phyloP scores from a whole-genome alignment of 1,284 basidiomycete genomes.

The Melampsora abietis-canadensis region DNA sequence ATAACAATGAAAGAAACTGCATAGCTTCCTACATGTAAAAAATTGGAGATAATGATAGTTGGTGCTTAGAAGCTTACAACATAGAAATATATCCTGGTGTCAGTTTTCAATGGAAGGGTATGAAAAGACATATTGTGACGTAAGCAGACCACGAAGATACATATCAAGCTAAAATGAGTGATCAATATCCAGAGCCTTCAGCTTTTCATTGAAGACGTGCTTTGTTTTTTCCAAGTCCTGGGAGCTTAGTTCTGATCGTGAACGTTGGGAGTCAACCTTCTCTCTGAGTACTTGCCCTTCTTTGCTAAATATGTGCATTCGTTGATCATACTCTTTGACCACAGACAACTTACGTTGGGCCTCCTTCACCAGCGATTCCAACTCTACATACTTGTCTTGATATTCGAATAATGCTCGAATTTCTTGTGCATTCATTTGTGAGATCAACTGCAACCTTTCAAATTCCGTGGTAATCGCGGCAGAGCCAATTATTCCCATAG shows the following conservation, averaged over 20 bases:
- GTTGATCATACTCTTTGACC: not conserved
- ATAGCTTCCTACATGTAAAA: too few relatives aligned
- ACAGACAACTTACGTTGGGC: not conserved
- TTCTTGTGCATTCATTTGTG: not conserved
- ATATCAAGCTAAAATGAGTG: not conserved
- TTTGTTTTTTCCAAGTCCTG: not conserved
- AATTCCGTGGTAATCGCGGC: not conserved
- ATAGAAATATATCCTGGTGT: too few relatives aligned
- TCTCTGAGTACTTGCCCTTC: not conserved
- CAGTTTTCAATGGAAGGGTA: too few relatives aligned
- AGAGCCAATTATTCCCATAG: not conserved
- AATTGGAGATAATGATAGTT: too few relatives aligned
- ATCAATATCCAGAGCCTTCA: constrained; percentile 1
- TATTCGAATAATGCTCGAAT: not conserved
- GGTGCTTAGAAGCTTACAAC: too few relatives aligned
- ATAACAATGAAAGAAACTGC: too few relatives aligned
- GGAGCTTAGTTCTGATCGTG: not conserved
- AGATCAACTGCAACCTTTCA: constrained; percentile 3
- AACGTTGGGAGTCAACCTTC: not conserved
- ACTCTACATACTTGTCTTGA: not conserved
- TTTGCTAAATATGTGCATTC: not conserved
- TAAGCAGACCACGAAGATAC: too few relatives aligned
- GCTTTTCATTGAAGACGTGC: not conserved
- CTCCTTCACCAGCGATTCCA: not conserved
- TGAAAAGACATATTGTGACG: too few relatives aligned